phyloP scores from a whole-genome alignment of 257 asterid species.

The Scutellaria barbata region DNA sequence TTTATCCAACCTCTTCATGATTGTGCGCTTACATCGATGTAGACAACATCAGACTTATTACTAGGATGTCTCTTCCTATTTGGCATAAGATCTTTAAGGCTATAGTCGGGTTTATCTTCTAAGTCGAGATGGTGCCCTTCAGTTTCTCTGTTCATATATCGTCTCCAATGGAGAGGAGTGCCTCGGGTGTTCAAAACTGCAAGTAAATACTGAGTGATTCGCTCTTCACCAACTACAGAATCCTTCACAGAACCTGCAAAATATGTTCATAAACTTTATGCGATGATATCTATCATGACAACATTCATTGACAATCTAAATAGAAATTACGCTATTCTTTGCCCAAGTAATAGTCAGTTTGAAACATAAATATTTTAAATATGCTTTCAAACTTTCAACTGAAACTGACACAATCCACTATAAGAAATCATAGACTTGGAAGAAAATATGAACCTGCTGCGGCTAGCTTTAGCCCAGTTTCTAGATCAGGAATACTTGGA shows the following conservation, averaged over 20 bases:
- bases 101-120: conserved; percentile 55
- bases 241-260: conserved; percentile 90
- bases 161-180: conserved; percentile 91
- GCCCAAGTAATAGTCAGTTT: background rate
- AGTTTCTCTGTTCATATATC: conserved; percentile 38
- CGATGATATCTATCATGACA: background rate
- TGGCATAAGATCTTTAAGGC: conserved; percentile 64
- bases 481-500: conserved; percentile 84
- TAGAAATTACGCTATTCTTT: background rate
- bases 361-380: background rate
- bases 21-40: conserved; percentile 62
- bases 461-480: conserved; percentile 90
- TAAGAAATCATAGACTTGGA: conserved; percentile 3
- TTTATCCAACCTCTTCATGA: background rate
- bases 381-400: background rate
- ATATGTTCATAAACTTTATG: background rate
- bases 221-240: conserved; percentile 94
- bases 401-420: background rate
- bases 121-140: conserved; percentile 40
- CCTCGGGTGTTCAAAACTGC: conserved; percentile 84
- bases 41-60: conserved; percentile 55
- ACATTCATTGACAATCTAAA: background rate
- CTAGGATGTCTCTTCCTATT: conserved; percentile 51
- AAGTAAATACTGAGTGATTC: conserved; percentile 76
- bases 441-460: conserved; percentile 64